Conservation (phyloP, 208 protist species). For the Leishmania martiniquensis region DNA sequence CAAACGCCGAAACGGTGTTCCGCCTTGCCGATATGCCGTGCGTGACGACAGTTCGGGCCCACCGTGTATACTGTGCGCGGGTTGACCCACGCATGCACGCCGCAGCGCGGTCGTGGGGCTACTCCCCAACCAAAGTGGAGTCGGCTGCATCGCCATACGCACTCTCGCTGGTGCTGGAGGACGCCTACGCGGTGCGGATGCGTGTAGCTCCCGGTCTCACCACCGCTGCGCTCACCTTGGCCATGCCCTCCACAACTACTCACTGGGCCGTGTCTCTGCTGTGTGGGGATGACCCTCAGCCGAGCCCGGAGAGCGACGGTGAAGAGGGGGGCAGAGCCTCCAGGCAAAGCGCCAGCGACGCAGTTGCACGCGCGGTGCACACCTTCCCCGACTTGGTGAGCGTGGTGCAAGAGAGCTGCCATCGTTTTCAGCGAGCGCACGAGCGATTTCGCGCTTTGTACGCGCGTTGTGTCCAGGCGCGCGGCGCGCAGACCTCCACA, state of each 20-base stretch:
- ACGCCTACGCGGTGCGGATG: constrained; percentile 35
- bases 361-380: constrained; percentile 10
- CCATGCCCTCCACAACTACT: neutral
- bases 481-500: neutral
- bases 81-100: neutral
- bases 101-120: neutral
- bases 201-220: neutral
- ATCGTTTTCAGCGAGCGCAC: constrained; percentile 41
- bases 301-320: neutral
- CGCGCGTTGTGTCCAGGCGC: constrained; percentile 1
- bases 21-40: constrained; percentile 9
- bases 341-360: neutral
- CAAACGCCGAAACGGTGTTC: constrained; percentile 4
- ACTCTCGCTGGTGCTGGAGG: constrained; percentile 51
- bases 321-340: neutral
- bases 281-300: neutral
- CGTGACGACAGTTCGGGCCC: constrained; percentile 54
- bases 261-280: constrained; percentile 29
- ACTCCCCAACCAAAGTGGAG: neutral
- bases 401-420: constrained; percentile 57
- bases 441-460: constrained; percentile 29
- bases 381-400: constrained; percentile 44
- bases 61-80: constrained; percentile 59
- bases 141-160: constrained; percentile 30
- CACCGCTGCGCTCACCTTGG: neutral